Percentiles rank a stretch among this genome's conserved stretches.
phyloP scores from a whole-genome alignment of 805 yeast genomes.

The Isabelozyma gotoi region DNA sequence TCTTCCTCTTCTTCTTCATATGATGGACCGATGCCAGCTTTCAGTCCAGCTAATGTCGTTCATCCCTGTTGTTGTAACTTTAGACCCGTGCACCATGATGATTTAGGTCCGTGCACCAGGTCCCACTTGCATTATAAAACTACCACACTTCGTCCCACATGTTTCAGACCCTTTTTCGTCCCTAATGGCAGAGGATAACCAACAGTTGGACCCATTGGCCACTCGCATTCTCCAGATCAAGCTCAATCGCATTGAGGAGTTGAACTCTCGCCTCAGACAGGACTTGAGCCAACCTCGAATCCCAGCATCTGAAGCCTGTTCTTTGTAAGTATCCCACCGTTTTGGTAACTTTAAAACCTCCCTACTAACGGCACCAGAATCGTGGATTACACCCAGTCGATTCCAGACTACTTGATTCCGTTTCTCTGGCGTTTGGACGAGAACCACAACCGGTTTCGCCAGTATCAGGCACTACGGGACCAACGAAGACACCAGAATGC shows the following conservation, averaged over 20 bases:
- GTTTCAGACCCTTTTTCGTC: background rate
- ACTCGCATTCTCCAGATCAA: slow-evolving; percentile 53
- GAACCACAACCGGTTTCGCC: slow-evolving; percentile 32
- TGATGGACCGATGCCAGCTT: background rate
- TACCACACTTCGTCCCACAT: background rate
- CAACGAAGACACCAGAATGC: background rate
- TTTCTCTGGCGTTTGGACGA: slow-evolving; percentile 39
- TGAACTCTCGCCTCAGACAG: slow-evolving; percentile 52
- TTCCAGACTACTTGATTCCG: slow-evolving; percentile 49
- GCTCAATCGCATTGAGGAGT: slow-evolving; percentile 58
- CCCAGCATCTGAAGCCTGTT: slow-evolving; percentile 62
- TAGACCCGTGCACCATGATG: background rate
- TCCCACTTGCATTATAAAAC: background rate
- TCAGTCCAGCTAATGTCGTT: background rate
- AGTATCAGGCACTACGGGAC: slow-evolving; percentile 17
- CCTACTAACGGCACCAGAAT: slow-evolving; percentile 23
- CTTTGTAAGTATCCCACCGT: slow-evolving; percentile 26
- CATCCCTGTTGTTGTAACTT: too few species aligned
- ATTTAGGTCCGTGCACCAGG: too few species aligned
- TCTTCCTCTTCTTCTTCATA: slow-evolving; percentile 54
- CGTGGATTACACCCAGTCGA: slow-evolving; percentile 41
- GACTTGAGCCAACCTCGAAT: slow-evolving; percentile 57
- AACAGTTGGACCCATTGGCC: slow-evolving; percentile 10
- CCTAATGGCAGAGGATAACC: background rate
- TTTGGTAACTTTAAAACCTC: background rate